Evolutionary conservation across 1,284 basidiomycete species (phyloP), one percentile per base, ranked within the genome.

Genomic region (Trichosporon sp.): DNA sequence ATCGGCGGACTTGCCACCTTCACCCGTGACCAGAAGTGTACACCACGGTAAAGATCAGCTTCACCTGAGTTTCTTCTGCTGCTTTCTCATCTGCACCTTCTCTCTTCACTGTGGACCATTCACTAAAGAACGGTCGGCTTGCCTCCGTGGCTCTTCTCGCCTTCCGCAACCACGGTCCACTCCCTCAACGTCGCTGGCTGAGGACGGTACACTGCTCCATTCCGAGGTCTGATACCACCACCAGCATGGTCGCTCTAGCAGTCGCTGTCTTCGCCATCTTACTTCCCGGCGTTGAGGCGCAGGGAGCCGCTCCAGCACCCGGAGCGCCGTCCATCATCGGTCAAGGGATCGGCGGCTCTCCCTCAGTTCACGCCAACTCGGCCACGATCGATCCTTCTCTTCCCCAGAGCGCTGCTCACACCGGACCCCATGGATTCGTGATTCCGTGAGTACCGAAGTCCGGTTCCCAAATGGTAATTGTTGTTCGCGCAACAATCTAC

Each of bases 361-460:
- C 63, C 23, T 36, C 62, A 27, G 59, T 57, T 29, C 27, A 62
- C 23, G 23, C 58, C 16, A 37, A 29, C 49, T 52, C 63, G 2
- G 27, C 36, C 6, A 61, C 63, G 4, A 63, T 74, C 58, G 63
- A 73, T 60, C 60, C 71, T 4, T 69, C 71, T 31, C 58, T 78
- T 44, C 74, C 75, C 7, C 62, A 73, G 56, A 70, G 70, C 13
- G 70, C 75, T 27, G 52, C 70, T 27, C 66, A 65, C 14, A 66
- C 70, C 16, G 69, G 67, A 13, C 72, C 73, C 31, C 23, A 59
- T 11, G 75, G 77, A 19, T 75, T 73, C 65, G 62, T 67, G 16
- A 73, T 80, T 62, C 74, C 77, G 78, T 80, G 49, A 71, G 78
- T 79, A 1, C 31, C 4, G 29, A 32, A 5, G 32, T 5, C 11